Percentiles rank a stretch among this genome's conserved stretches.
Conservation (phyloP, 345 rosid species). For the Citrus mangshanensis region DNA sequence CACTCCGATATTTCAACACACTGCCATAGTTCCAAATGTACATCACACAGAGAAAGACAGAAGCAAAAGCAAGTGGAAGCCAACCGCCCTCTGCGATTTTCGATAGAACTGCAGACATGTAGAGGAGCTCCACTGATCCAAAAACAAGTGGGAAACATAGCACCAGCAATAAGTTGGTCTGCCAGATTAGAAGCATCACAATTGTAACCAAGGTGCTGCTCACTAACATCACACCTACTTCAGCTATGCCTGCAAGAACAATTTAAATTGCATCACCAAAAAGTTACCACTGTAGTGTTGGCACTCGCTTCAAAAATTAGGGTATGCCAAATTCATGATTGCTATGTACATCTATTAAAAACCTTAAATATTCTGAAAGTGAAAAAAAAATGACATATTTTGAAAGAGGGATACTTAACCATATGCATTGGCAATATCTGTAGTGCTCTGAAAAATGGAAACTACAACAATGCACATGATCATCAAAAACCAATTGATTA, state of each 20-base stretch:
- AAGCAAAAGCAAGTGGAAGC: conserved; percentile 86
- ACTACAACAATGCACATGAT: conserved; percentile 86
- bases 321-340: neutral
- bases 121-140: conserved; percentile 76
- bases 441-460: conserved; percentile 79
- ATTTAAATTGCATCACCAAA: conserved; percentile 7
- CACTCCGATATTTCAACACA: conserved; percentile 88
- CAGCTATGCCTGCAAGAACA: conserved; percentile 79
- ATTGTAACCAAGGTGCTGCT: conserved; percentile 81
- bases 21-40: conserved; percentile 97
- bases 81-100: conserved; percentile 84
- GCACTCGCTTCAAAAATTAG: neutral
- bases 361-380: neutral
- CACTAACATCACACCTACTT: conserved; percentile 95
- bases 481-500: conserved; percentile 91
- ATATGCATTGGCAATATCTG: conserved; percentile 96
- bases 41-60: conserved; percentile 71
- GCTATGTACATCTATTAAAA: neutral
- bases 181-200: conserved; percentile 97
- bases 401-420: conserved; percentile 42
- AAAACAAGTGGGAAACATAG: conserved; percentile 75
- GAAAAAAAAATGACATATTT: neutral
- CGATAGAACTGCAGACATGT: conserved; percentile 76
- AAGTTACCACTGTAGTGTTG: neutral
- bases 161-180: conserved; percentile 75